These are phyloP conservation scores for Byssochlamys sp. DNA, from an alignment of 2,329 filamentous ascomycete genomes.

Conservation along the genomic window DNA sequence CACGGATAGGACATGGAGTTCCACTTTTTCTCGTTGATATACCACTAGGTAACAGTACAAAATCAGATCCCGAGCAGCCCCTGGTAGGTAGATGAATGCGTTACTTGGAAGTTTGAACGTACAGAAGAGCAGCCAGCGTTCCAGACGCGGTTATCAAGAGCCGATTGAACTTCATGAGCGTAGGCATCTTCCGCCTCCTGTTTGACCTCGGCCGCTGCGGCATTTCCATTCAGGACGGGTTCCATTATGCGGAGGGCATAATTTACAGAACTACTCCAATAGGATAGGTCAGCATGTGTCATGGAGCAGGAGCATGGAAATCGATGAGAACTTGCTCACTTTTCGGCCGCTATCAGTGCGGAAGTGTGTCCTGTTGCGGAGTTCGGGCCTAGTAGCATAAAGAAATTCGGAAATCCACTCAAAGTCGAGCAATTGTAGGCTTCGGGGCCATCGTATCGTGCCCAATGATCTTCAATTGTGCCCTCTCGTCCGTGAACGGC, in stretches of 20 bases:
- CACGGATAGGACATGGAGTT: slow-evolving; percentile 13
- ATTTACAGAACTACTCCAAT: slow-evolving; percentile 38
- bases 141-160: slow-evolving; percentile 40
- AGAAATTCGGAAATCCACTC: slow-evolving; percentile 57
- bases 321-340: slow-evolving; percentile 15
- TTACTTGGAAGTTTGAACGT: slow-evolving; percentile 28
- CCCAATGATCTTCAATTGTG: slow-evolving; percentile 47
- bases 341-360: slow-evolving; percentile 52
- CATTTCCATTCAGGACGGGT: slow-evolving; percentile 41
- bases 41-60: slow-evolving; percentile 22
- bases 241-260: slow-evolving; percentile 51
- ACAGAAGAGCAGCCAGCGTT: slow-evolving; percentile 42
- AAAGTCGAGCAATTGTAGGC: slow-evolving; percentile 53
- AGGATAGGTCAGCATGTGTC: neutral
- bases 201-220: slow-evolving; percentile 40
- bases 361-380: slow-evolving; percentile 53
- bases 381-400: slow-evolving; percentile 56
- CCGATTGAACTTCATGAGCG: slow-evolving; percentile 39
- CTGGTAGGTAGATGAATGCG: no score
- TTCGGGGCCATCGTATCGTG: slow-evolving; percentile 48
- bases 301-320: no score
- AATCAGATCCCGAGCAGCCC: slow-evolving; percentile 23
- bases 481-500: slow-evolving; percentile 44
- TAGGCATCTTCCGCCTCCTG: slow-evolving; percentile 40
- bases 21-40: neutral